A percentile compares a stretch with the other conserved stretches of the same genome.
phyloP scores from a whole-genome alignment of 164 flowering plant species.

The Brasenia schreberi region DNA sequence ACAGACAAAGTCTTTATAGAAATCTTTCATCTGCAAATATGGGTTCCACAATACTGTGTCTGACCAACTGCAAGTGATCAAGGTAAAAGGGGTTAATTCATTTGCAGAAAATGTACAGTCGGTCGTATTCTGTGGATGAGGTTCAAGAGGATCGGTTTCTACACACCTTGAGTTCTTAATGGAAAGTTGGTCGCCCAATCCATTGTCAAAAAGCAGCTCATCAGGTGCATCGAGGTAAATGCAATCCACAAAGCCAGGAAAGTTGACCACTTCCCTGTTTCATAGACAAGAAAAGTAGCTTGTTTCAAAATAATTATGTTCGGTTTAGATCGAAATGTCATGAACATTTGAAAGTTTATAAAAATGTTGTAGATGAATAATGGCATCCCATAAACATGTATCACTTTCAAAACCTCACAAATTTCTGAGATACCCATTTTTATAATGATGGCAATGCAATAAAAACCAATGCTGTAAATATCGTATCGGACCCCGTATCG shows the following conservation, averaged over 20 bases:
- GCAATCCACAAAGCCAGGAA: slow-evolving; percentile 95
- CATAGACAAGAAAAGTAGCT: background rate
- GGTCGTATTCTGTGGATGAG: background rate
- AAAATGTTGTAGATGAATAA: too few species aligned
- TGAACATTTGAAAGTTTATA: too few species aligned
- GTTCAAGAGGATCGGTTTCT: background rate
- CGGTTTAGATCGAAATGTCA: too few species aligned
- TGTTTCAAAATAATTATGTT: too few species aligned
- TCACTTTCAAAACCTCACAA: too few species aligned
- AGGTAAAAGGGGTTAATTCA: background rate
- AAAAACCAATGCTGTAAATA: too few species aligned
- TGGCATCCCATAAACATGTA: too few species aligned
- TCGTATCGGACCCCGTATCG: too few species aligned
- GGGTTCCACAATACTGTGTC: slow-evolving; percentile 97
- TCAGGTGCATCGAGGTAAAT: slow-evolving; percentile 67
- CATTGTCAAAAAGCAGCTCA: slow-evolving; percentile 48
- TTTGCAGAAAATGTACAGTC: too few species aligned
- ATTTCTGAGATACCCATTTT: too few species aligned
- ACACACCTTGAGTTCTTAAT: slow-evolving; percentile 63
- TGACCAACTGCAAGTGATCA: slow-evolving; percentile 54
- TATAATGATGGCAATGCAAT: too few species aligned
- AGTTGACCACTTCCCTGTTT: slow-evolving; percentile 58
- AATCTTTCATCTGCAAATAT: slow-evolving; percentile 71
- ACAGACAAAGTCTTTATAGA: slow-evolving; percentile 85
- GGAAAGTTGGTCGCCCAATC: slow-evolving; percentile 55